Conservation (phyloP, 148 eudicot species). For the Selenicereus undatus region DNA sequence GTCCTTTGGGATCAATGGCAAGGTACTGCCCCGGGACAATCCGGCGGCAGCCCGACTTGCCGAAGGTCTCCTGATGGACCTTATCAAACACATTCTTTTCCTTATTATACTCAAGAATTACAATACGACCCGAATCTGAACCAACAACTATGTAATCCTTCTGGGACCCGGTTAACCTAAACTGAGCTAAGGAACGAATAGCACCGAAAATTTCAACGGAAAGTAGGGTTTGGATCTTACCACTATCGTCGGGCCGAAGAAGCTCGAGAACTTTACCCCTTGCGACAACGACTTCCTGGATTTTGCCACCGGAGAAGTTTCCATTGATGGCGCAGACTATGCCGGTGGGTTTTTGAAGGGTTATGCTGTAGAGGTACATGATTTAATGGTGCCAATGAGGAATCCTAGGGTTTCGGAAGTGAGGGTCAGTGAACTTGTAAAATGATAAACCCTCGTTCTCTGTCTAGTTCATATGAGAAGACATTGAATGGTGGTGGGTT, state of each 20-base stretch:
- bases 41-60: conserved; percentile 86
- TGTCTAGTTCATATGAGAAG: background rate
- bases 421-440: background rate
- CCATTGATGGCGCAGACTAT: conserved; percentile 76
- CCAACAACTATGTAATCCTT: conserved; percentile 92
- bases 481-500: background rate
- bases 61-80: conserved; percentile 88
- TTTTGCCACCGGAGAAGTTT: conserved; percentile 78
- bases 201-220: conserved; percentile 88
- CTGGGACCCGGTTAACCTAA: conserved; percentile 82
- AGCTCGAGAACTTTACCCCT: conserved; percentile 85
- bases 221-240: conserved; percentile 85
- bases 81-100: conserved; percentile 73
- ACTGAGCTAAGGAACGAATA: conserved; percentile 79
- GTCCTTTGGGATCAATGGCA: conserved; percentile 85
- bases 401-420: background rate
- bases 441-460: background rate
- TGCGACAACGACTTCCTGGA: conserved; percentile 79
- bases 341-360: conserved; percentile 87
- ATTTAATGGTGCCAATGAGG: background rate
- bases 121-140: conserved; percentile 89
- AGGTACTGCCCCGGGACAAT: conserved; percentile 94
- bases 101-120: conserved; percentile 76
- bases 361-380: conserved; percentile 90
- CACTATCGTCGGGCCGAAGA: conserved; percentile 83